Base-by-base conservation (phyloP, 352 stramenopile species). In the Peronospora farinosa region DNA sequence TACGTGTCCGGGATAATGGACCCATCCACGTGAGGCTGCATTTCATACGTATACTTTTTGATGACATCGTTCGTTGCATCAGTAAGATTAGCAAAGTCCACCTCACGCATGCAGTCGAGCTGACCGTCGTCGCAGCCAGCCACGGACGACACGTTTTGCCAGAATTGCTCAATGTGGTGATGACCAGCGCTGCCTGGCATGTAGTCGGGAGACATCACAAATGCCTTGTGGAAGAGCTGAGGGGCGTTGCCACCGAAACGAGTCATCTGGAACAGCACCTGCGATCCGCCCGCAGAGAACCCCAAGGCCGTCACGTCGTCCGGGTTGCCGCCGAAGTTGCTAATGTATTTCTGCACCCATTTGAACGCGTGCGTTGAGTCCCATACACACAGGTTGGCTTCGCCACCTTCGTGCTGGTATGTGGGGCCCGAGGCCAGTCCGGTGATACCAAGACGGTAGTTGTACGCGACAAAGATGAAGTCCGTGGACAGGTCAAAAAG, bases 261-360 rank as follows among this genome's bases (percentile, higher is more conserved):
- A 2, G 59, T 64, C 59, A 64, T 60, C 45, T 64, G 59, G 40
- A 67, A 67, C 23, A 59, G 7, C 1, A 60, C 41, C 17, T 63
- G 54, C 0, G 54, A 67, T 4, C 54, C 59, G n/a, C 54, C 59
- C 5, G 59, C 59, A 0, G 59, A 67, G n/a, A 67, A 60, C 0
- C 66, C 66, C 8, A 69, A 27, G 2, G 63, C 66, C 3, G 66
- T 75, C 2, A 75, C 47, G 33, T 76, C 53, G 31, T 58, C 16
- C 8, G 67, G 56, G 55, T 77, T 54, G 17, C 67, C 67, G 3
- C 67, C 67, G 23, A 71, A 77, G 13, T 57, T 60, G 31, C n/a
- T 9, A 41, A 76, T 76, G 51, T 76, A 65, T 41, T 63, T 51
- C 16, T 65, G 40, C 8, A 68, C 57, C 63, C 67, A 76, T 43